Conservation (phyloP, 1,284 basidiomycete species). For the Pulveroboletus sp. region DNA sequence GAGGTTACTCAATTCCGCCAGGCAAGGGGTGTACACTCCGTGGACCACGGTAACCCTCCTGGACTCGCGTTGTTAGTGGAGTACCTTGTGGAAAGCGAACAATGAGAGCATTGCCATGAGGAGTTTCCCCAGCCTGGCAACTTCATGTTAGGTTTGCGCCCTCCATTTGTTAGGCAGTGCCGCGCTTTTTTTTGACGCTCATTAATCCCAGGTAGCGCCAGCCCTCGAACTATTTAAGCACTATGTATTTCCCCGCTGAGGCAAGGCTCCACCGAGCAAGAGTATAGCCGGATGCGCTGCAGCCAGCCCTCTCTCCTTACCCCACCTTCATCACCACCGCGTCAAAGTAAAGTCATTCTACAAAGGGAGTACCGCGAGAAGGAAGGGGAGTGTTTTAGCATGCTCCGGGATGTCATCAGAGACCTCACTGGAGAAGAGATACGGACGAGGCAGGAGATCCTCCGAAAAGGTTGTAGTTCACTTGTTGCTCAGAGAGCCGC, state of each 20-base stretch:
- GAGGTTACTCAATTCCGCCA: too few species aligned
- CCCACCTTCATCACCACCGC: not conserved
- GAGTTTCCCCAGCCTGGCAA: too few species aligned
- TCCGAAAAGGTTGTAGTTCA: constrained; percentile 20
- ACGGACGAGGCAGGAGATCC: constrained; percentile 21
- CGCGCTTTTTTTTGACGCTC: too few species aligned
- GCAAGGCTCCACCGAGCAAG: not conserved
- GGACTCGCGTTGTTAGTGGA: too few species aligned
- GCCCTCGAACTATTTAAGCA: too few species aligned
- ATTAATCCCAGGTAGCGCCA: too few species aligned
- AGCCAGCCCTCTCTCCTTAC: not conserved
- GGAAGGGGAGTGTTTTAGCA: constrained; percentile 21
- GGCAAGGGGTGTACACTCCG: too few species aligned
- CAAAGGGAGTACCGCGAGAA: constrained; percentile 29
- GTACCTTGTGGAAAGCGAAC: too few species aligned
- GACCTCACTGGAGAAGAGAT: constrained; percentile 17
- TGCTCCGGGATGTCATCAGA: constrained; percentile 21
- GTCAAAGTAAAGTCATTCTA: constrained; percentile 13
- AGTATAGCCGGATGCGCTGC: not conserved
- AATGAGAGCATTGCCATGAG: too few species aligned
- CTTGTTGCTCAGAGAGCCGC: not conserved
- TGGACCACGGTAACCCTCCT: too few species aligned
- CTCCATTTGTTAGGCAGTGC: too few species aligned
- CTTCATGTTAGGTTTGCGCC: too few species aligned
- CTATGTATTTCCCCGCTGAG: not conserved